These are phyloP conservation scores for Pythium pectinolyticum DNA, from an alignment of 352 stramenopile species.

Conservation along the genomic window DNA sequence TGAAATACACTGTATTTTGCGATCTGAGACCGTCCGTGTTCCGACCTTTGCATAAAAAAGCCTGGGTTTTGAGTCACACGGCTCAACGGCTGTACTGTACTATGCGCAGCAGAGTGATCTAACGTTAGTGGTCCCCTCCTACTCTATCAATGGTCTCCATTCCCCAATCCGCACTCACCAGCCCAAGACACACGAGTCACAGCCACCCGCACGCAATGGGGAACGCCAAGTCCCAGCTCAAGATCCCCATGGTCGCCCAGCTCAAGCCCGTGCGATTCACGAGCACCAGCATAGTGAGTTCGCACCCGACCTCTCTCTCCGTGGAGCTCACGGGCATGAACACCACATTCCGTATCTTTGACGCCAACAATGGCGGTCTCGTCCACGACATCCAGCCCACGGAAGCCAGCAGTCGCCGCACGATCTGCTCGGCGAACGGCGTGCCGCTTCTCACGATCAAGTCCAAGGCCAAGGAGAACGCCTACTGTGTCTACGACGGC, in stretches of 20 bases:
- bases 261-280: neutral
- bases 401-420: neutral
- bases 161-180: neutral
- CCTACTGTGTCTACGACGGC: conserved; percentile 8
- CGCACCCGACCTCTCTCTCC: neutral
- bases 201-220: conserved; percentile 1
- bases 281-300: neutral
- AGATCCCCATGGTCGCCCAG: conserved; percentile 10
- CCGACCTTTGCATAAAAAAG: too few species aligned
- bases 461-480: neutral
- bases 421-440: conserved; percentile 8
- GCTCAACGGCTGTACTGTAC: too few species aligned
- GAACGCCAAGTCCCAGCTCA: conserved; percentile 1
- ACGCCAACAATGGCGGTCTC: conserved; percentile 5
- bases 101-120: too few species aligned
- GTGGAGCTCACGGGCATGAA: conserved; percentile 9
- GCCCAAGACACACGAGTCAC: neutral
- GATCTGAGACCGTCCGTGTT: too few species aligned
- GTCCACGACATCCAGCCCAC: conserved; percentile 11
- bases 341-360: conserved; percentile 7
- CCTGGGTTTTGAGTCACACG: too few species aligned
- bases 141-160: neutral
- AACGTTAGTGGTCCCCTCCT: too few species aligned
- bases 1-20: too few species aligned
- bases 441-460: conserved; percentile 5